Percentiles rank a stretch among this genome's conserved stretches.
These are phyloP conservation scores for Jamesozyma hellenica DNA, from an alignment of 805 yeast genomes.

Conservation along the genomic window DNA sequence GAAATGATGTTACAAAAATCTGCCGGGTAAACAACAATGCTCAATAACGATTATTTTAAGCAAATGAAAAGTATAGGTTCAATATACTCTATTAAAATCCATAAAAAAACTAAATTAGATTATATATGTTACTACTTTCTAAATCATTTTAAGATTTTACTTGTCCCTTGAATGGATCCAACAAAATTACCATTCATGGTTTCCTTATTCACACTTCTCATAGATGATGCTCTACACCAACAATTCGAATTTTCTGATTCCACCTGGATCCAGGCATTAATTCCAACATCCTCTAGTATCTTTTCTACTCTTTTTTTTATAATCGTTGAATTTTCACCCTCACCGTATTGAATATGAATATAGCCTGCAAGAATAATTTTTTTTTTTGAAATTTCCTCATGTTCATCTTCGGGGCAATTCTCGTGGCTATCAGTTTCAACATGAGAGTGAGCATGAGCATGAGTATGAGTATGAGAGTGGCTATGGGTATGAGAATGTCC, in stretches of 20 bases:
- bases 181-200: not conserved
- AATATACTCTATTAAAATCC: too few relatives aligned
- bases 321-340: slow-evolving; percentile 54
- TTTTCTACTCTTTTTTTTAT: slow-evolving; percentile 52
- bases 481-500: slow-evolving; percentile 23
- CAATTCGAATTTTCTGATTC: slow-evolving; percentile 55
- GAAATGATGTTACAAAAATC: too few relatives aligned
- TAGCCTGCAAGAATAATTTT: slow-evolving; percentile 49
- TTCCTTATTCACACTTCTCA: slow-evolving; percentile 1
- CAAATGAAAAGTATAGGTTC: too few relatives aligned
- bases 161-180: not conserved
- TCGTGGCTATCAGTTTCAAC: slow-evolving; percentile 10
- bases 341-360: slow-evolving; percentile 63
- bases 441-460: slow-evolving; percentile 7
- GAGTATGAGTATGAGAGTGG: slow-evolving; percentile 16
- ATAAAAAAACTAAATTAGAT: too few relatives aligned
- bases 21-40: too few relatives aligned
- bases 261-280: slow-evolving; percentile 54
- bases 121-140: too few relatives aligned
- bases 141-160: too few relatives aligned
- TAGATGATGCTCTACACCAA: slow-evolving; percentile 47
- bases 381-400: slow-evolving; percentile 22
- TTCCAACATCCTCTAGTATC: slow-evolving; percentile 39
- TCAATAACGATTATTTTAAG: too few relatives aligned
- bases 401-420: slow-evolving; percentile 12